Percentiles rank a stretch among this genome's conserved stretches.
These are phyloP conservation scores for Penicillium lividum DNA, from an alignment of 495 filamentous ascomycete species.

Conservation along the genomic window DNA sequence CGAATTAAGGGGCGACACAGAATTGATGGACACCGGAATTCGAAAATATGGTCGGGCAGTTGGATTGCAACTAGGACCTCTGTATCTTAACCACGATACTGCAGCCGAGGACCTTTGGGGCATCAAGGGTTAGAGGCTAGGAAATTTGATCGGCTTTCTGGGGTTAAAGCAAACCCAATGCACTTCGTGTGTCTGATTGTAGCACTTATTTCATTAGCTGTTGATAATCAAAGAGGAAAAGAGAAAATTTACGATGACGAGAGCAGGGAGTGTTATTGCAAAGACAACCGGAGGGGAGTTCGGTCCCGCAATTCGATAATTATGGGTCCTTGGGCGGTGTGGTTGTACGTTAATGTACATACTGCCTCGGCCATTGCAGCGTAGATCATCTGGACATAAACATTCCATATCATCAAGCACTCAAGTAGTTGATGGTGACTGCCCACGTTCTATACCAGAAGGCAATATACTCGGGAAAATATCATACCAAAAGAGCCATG, in stretches of 20 bases:
- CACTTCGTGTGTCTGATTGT: neutral
- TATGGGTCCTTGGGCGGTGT: constrained; percentile 18
- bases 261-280: constrained; percentile 5
- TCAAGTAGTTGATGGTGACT: too few relatives aligned
- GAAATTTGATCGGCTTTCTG: neutral
- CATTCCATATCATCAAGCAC: too few relatives aligned
- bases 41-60: constrained; percentile 21
- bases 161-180: neutral
- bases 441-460: neutral
- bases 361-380: neutral
- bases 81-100: constrained; percentile 35
- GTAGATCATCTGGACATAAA: too few relatives aligned
- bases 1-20: constrained; percentile 7
- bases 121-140: constrained; percentile 31
- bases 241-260: constrained; percentile 2
- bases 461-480: neutral
- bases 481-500: neutral
- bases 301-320: constrained; percentile 7
- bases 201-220: neutral
- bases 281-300: constrained; percentile 8
- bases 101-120: constrained; percentile 45
- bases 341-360: neutral
- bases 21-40: constrained; percentile 11
- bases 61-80: constrained; percentile 30
- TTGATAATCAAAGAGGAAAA: neutral